Evolutionary conservation across 2,329 filamentous ascomycete genomes (phyloP), one percentile per base, ranked within the genome.

Genomic region (Colletotrichum sp.): DNA sequence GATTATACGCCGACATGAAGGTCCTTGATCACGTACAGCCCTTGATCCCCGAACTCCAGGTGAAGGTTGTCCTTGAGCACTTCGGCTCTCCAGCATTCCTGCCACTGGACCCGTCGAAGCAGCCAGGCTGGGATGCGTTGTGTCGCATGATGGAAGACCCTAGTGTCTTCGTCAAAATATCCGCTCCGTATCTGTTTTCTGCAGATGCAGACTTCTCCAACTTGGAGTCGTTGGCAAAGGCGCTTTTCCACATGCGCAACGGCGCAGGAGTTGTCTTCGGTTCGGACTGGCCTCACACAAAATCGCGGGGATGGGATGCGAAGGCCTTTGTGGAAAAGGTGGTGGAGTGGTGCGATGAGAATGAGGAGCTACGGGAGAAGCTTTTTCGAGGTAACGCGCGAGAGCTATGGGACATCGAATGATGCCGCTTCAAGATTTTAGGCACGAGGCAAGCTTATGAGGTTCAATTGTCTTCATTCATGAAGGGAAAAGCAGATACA

Each of bases 1-100:
- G 57, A 30, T 60, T 60, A 30, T 60, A 60, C 24, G 57, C 57
- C 57, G 57, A 60, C 26, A 60, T 60, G 57, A 26, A 60, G 28
- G 26, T 60, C 8, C 26, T 60, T 10, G 57, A 60, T 7, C 24
- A 28, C 2, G 26, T 60, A 1, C 57, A 60, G 57, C 57, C 26
- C 8, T 60, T 60, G 1, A 0, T 60, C 0, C 3, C 57, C 9
- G 57, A 60, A 60, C 21, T 60, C 0, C 57, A 60, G 16, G 57
- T 60, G 3, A 60, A 60, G 16, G 18, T 26, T 1, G 57, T 60
- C 24, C 57, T 60, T 6, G 57, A 60, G 57, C 57, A 60, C 15
- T 60, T 26, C 15, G 13, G 57, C 4, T 60, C 57, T 60, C 57
- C 26, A 2, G 26, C 57, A 1, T 28, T 30, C 4, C 57, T 60